Evolutionary conservation across 306 rosid genomes (phyloP).

Genomic region (Quercus wislizeni): DNA sequence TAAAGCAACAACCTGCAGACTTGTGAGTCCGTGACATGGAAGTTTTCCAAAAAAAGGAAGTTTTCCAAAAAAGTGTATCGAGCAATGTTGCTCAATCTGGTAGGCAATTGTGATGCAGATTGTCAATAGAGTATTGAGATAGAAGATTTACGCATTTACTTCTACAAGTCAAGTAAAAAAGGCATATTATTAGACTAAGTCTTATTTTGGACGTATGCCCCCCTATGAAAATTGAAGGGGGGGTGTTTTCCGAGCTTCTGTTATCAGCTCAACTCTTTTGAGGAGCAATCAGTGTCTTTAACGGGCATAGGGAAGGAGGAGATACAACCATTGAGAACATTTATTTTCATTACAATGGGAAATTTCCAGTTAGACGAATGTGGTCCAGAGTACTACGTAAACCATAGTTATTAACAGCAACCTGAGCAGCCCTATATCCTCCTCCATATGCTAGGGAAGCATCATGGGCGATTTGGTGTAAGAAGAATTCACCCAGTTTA

Average conservation of each 20-base stretch:
- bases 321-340: not conserved
- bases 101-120: not conserved
- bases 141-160: not conserved
- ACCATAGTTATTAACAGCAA: conserved; percentile 78
- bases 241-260: conserved; percentile 23
- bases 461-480: conserved; percentile 81
- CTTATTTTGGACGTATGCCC: conserved; percentile 26
- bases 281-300: conserved; percentile 7
- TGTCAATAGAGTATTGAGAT: not conserved
- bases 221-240: conserved; percentile 27
- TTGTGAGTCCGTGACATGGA: not conserved
- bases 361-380: conserved; percentile 65
- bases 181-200: conserved; percentile 22
- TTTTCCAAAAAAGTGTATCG: no score
- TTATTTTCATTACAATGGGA: conserved; percentile 53
- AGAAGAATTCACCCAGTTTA: conserved; percentile 85
- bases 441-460: conserved; percentile 93
- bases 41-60: not conserved
- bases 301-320: not conserved
- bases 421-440: conserved; percentile 88
- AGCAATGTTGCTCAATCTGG: conserved; percentile 13
- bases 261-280: conserved; percentile 20
- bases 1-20: not conserved
- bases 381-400: conserved; percentile 78
- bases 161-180: not conserved